Evolutionary conservation across 495 filamentous ascomycete species (phyloP).

Genomic region (Aspergillus egyptiacus): DNA sequence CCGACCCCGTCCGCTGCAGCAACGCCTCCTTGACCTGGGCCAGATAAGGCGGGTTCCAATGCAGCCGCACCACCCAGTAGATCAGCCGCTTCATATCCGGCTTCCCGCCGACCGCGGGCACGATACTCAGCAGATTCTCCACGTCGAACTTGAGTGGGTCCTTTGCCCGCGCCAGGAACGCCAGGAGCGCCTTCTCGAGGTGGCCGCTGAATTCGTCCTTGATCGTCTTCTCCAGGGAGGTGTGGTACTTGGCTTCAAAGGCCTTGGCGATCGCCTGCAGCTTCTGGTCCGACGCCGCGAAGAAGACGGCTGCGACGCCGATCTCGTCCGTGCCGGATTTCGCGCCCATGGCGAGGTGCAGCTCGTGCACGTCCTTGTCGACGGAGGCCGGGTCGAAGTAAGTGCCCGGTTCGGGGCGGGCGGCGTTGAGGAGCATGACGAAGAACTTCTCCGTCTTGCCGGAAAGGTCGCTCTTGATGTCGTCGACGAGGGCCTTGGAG

Average conservation of each 20-base stretch:
- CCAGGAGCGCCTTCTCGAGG: conserved; percentile 68
- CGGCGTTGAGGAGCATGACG: conserved; percentile 63
- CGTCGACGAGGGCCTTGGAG: conserved; percentile 51
- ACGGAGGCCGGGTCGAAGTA: conserved; percentile 60
- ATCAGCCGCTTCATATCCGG: conserved; percentile 9
- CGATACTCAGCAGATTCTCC: conserved; percentile 24
- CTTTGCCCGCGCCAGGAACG: conserved; percentile 56
- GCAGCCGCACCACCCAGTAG: conserved; percentile 15
- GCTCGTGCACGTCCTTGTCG: conserved; percentile 61
- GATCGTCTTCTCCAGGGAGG: conserved; percentile 9
- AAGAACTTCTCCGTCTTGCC: conserved; percentile 76
- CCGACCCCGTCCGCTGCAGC: conserved; percentile 4
- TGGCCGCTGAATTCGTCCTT: conserved; percentile 67
- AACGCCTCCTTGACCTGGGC: conserved; percentile 8
- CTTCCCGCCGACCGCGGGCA: background rate
- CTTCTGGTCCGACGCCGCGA: conserved; percentile 61
- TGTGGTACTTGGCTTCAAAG: conserved; percentile 49
- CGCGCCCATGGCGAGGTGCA: conserved; percentile 61
- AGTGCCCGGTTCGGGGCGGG: conserved; percentile 59
- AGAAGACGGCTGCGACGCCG: conserved; percentile 63
- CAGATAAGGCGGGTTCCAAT: conserved; percentile 12
- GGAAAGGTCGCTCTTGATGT: conserved; percentile 59
- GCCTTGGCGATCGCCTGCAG: conserved; percentile 63
- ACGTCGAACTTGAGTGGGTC: conserved; percentile 72
- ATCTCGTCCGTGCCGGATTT: conserved; percentile 60